phyloP scores from a whole-genome alignment of 139 green algal genomes.

The Picochlorum costavermella region DNA sequence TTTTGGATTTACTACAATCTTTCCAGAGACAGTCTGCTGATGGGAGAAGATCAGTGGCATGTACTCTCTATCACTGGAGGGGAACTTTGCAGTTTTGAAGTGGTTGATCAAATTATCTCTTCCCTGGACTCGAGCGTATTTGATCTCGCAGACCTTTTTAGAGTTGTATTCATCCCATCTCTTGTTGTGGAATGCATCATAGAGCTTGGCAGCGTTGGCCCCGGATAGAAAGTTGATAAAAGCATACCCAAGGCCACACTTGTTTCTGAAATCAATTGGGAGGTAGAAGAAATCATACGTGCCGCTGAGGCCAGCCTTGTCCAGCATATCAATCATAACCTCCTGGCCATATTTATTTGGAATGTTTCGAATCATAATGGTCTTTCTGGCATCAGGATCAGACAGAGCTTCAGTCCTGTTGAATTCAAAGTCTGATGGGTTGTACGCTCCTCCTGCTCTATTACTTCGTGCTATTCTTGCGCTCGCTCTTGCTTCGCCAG shows the following conservation, averaged over 20 bases:
- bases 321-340: slow-evolving; percentile 36
- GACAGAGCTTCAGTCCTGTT: slow-evolving; percentile 25
- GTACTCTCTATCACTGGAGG: slow-evolving; percentile 33
- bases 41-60: slow-evolving; percentile 32
- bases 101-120: slow-evolving; percentile 30
- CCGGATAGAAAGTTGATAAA: slow-evolving; percentile 59
- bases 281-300: slow-evolving; percentile 70
- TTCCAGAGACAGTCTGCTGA: neutral
- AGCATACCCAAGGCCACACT: slow-evolving; percentile 65
- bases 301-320: slow-evolving; percentile 23
- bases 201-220: slow-evolving; percentile 25
- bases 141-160: slow-evolving; percentile 51
- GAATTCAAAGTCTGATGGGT: slow-evolving; percentile 37
- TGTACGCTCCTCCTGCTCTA: slow-evolving; percentile 28
- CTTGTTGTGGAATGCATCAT: slow-evolving; percentile 48
- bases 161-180: slow-evolving; percentile 66
- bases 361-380: slow-evolving; percentile 52
- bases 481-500: slow-evolving; percentile 7
- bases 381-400: slow-evolving; percentile 22
- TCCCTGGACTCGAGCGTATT: slow-evolving; percentile 37
- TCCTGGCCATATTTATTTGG: slow-evolving; percentile 49
- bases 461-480: slow-evolving; percentile 27
- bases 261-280: slow-evolving; percentile 72
- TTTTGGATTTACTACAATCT: neutral
- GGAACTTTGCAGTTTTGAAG: slow-evolving; percentile 39